Evolutionary conservation across 176 grass and related monocot genomes (phyloP), one percentile per base, ranked within the genome.

Genomic region (Cymbopogon citratus): DNA sequence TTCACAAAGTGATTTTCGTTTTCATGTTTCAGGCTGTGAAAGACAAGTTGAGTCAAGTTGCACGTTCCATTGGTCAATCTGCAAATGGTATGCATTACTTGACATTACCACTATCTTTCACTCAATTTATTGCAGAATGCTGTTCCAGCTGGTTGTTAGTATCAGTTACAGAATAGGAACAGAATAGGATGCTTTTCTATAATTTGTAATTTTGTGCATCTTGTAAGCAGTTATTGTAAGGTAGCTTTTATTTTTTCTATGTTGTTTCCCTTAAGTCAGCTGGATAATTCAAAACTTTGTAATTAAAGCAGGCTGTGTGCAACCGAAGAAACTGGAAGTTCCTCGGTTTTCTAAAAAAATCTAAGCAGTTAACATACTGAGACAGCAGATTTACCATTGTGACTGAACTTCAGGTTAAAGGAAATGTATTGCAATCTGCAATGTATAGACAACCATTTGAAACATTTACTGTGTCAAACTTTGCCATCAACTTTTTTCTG

Each of bases 31-130:
- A 98, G 95, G 86, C 45, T 82, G 81, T 95, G 67, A 92, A 91
- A 80, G 95, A 95, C 25, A 98, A 98, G 69, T 91, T 98, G 78
- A 85, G 60, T 69, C 92, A 95, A 88, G 92, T 94, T 90, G 88
- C 92, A 84, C 95, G 95, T 48, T 93, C 95, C 28, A 90, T 89
- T 34, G 81, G 85, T 71, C 90, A 88, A 66, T 52, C 88, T 87
- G 82, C 84, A 80, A 95, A 73, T 43, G 76, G 95, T 98, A 91
- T 48, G 83, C 23, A 75, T 44, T 34, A 82, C 9, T 66, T 79
- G 38, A 71, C 74, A 34, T 61, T 7, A 12, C 14, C 60, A 56
- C 19, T 48, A n/a, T 15, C 38, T 44, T 57, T 39, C 27, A 28
- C 3, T 38, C 76, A 59, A 5, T 72, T 63, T 43, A 24, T 63